Evolutionary conservation across 1,284 basidiomycete genomes (phyloP), one percentile per base, ranked within the genome.

Genomic region (Microbotryomycetes sp.): DNA sequence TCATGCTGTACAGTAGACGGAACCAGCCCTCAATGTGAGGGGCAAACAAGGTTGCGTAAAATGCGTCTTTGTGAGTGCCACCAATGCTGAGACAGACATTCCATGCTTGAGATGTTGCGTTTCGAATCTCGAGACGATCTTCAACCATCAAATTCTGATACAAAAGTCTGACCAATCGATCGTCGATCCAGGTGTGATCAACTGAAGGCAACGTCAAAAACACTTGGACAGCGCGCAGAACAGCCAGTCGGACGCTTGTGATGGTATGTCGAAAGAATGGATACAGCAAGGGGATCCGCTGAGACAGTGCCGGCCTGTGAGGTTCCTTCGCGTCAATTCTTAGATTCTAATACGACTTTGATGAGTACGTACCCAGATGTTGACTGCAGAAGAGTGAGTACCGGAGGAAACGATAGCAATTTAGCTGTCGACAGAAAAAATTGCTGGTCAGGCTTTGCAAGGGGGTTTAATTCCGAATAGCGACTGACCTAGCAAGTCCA

Each of bases 221-320:
- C 4, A 88, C 88, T 54, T 86, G 82, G 5, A 98, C 79, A 0
- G 92, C 93, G 64, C 91, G 87, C 59, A 94, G 88, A 6, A 98
- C 93, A 5, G 96, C 88, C 9, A 94, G 81, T 22, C 96, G 90
- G 56, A 99, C 96, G 66, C 87, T 87, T 0, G 89, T 79, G 72
- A 99, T 98, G 0, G 94, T 96, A 76, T 99, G 96, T 14, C 96
- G 88, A 79, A 98, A 94, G 81, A 96, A 98, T 3, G 93, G 90
- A 77, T 92, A 98, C 19, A 97, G 80, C 0, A 86, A 89, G 2
- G 91, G 88, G 16, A 96, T 89, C 53, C 97, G 83, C 1, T 81
- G 81, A 15, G 85, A 82, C 36, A 97, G 81, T 6, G 88, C 86
- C 63, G 85, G 79, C n/a, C 88, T 90, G 58, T n/a, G n/a, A n/a